Evolutionary conservation across 345 rosid species (phyloP).

Genomic region (Ceriops decandra): DNA sequence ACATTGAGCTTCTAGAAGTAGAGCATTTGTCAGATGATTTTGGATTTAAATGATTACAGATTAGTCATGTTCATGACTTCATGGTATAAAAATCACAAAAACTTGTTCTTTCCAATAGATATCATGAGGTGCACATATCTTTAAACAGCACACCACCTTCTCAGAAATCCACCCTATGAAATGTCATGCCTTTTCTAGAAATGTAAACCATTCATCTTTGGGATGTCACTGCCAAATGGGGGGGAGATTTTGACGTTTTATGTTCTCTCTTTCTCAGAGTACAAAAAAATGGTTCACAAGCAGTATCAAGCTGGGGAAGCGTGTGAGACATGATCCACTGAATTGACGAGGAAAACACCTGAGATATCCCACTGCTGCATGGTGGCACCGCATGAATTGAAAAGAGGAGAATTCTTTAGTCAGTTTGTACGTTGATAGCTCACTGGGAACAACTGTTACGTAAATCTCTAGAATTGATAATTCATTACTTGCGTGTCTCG

Average conservation of each 20-base stretch:
- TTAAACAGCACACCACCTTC: neutral
- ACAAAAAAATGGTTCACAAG: constrained; percentile 13
- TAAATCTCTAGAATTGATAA: no score
- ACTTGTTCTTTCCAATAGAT: neutral
- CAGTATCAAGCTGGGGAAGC: constrained; percentile 30
- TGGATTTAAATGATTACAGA: neutral
- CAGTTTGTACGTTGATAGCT: no score
- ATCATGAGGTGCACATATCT: neutral
- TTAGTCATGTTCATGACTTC: neutral
- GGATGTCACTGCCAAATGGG: no score
- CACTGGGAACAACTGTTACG: no score
- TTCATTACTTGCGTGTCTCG: no score
- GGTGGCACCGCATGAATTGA: neutral
- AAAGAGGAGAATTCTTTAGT: no score
- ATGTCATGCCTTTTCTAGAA: no score
- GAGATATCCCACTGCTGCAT: neutral
- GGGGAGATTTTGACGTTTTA: neutral
- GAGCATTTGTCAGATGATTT: neutral
- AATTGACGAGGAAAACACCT: neutral
- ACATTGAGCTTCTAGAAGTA: neutral
- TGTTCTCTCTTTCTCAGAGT: constrained; percentile 10
- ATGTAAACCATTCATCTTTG: no score
- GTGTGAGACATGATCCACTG: constrained; percentile 29
- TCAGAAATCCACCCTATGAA: no score
- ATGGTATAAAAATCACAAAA: neutral